Percentiles rank a stretch among this genome's conserved stretches.
phyloP scores from a whole-genome alignment of 176 grass and related monocot genomes.

The Guadua angustifolia region DNA sequence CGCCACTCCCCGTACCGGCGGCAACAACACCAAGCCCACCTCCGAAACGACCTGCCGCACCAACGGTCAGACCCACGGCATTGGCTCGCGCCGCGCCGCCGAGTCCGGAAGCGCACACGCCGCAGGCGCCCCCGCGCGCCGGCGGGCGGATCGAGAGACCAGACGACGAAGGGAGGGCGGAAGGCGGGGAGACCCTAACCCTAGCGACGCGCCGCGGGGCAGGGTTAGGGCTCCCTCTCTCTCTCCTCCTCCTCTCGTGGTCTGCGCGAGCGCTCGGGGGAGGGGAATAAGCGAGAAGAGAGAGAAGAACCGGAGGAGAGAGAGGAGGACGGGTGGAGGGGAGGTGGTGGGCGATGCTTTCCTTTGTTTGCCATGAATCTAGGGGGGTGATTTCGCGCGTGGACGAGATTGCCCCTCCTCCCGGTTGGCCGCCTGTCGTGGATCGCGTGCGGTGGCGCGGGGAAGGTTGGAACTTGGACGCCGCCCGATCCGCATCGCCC shows the following conservation, averaged over 20 bases:
- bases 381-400: background rate
- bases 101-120: constrained; percentile 18
- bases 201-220: constrained; percentile 43
- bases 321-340: constrained; percentile 31
- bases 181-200: constrained; percentile 63
- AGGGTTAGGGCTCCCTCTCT: constrained; percentile 60
- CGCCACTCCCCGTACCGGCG: background rate
- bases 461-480: background rate
- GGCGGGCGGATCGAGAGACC: constrained; percentile 37
- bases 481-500: constrained; percentile 43
- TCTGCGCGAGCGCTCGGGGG: constrained; percentile 45
- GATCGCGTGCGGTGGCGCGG: constrained; percentile 24
- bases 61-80: constrained; percentile 53
- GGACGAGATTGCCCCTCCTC: constrained; percentile 65
- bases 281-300: constrained; percentile 39
- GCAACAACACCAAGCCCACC: background rate
- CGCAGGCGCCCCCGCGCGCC: constrained; percentile 33
- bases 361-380: constrained; percentile 56
- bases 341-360: constrained; percentile 43
- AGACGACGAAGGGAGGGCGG: constrained; percentile 28
- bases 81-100: constrained; percentile 36
- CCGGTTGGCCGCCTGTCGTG: constrained; percentile 35
- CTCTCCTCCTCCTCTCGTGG: constrained; percentile 41
- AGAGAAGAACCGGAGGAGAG: background rate
- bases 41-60: constrained; percentile 26